Base-by-base conservation (phyloP, 2,329 filamentous ascomycete species). In the Chaetomium sp. region DNA sequence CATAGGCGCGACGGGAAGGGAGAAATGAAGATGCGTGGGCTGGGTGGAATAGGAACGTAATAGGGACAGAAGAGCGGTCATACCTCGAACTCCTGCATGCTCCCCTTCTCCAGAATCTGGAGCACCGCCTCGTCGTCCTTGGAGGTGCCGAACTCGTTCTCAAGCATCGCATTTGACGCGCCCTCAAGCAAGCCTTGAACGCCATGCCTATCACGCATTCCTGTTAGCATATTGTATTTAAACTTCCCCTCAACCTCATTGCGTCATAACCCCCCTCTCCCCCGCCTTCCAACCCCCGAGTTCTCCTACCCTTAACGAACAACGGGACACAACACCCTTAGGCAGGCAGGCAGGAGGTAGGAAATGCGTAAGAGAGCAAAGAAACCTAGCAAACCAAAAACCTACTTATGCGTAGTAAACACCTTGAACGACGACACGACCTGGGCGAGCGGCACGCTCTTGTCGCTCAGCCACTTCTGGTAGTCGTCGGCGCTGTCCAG, bases 371-470 rank as follows among this genome's bases (percentile, higher is more conserved):
- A 2, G 45, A n/a, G 21, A 13, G 25, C 10, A 47, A 10, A 47
- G 19, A 35, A 33, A 35, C 6, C 6, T 13, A 47, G 29, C 19
- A 27, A n/a, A 51, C 12, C 42, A 19, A 60, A 65, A 69, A 82
- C 90, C 81, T 84, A 97, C 93, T 89, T 90, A 82, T 96, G 91
- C 42, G 93, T 96, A 51, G 90, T 82, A 74, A 97, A 96, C 74
- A 99, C 83, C 84, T 96, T 91, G 84, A 92, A 98, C 8, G 90
- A 85, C 65, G 89, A 92, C 63, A 98, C 85, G 63, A 99, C 93
- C 73, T 97, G 88, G 1, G 91, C 85, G 56, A 98, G 81, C 45
- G 95, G 90, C 33, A 95, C 81, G 33, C 85, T 88, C 75, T 86
- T 88, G 82, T 98, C 94, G 4, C 76, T 81, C 82, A 88, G 87